These are phyloP conservation scores for Scalesia atractyloides DNA, from an alignment of 129 eudicot species.

Conservation along the genomic window DNA sequence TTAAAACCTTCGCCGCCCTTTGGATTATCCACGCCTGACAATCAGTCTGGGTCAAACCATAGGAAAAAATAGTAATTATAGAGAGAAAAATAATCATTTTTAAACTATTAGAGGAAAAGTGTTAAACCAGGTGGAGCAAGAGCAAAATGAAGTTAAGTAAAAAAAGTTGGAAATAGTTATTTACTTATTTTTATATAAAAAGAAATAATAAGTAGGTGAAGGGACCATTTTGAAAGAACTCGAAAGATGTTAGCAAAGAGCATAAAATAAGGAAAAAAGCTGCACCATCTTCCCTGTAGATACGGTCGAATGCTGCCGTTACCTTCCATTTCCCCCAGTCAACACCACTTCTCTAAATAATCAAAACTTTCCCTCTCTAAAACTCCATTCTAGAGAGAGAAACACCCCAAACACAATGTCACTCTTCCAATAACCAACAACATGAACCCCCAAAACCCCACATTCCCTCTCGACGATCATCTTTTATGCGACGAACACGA, in stretches of 20 bases:
- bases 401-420: constrained; percentile 6
- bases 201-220: neutral
- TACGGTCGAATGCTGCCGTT: constrained; percentile 40
- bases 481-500: constrained; percentile 33
- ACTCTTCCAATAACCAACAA: constrained; percentile 6
- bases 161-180: too few species aligned
- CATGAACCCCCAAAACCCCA: constrained; percentile 17
- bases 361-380: neutral
- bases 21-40: too few species aligned
- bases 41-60: too few species aligned
- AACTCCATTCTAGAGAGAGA: constrained; percentile 6
- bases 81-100: too few species aligned
- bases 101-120: too few species aligned
- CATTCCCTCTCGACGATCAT: constrained; percentile 20
- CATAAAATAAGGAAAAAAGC: constrained; percentile 25
- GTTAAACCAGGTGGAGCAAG: too few species aligned
- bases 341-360: neutral
- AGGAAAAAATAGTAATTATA: too few species aligned
- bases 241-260: constrained; percentile 10
- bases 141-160: too few species aligned
- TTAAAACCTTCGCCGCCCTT: too few species aligned
- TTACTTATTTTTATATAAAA: too few species aligned
- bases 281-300: constrained; percentile 31
- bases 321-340: constrained; percentile 26
- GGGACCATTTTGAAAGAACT: neutral